Evolutionary conservation across 2,329 filamentous ascomycete species (phyloP).

Genomic region (Hymenoscyphus salicellus): DNA sequence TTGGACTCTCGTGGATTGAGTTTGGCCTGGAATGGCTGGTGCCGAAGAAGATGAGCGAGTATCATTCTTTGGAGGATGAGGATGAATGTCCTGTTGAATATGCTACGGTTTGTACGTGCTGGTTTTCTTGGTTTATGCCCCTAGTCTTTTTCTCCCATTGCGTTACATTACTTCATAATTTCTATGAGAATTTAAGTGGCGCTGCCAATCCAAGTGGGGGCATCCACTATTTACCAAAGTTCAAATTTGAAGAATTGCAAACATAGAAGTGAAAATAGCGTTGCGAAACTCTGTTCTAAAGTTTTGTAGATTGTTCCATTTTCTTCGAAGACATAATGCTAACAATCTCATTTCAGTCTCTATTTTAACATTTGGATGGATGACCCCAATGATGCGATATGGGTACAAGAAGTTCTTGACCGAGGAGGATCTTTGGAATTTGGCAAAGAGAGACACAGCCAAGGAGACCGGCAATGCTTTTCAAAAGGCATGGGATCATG

Average conservation of each 20-base stretch:
- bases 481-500: conserved; percentile 70
- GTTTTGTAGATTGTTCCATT: not conserved
- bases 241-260: not conserved
- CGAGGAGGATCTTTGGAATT: conserved; percentile 92
- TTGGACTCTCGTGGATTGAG: conserved; percentile 58
- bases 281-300: not conserved
- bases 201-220: not conserved
- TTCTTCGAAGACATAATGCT: not conserved
- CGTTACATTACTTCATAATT: not conserved
- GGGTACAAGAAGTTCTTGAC: conserved; percentile 90
- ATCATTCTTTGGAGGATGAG: conserved; percentile 64
- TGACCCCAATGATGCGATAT: conserved; percentile 96
- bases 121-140: not conserved
- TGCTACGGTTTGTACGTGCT: conserved; percentile 65
- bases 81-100: conserved; percentile 76
- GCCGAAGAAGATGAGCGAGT: conserved; percentile 65
- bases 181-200: not conserved
- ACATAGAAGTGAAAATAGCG: not conserved
- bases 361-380: conserved; percentile 91
- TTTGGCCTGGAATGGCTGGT: conserved; percentile 68
- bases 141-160: not conserved
- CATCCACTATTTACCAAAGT: not conserved
- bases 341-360: conserved; percentile 51
- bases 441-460: conserved; percentile 77
- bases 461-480: conserved; percentile 68